Percentiles rank a stretch among this genome's conserved stretches.
Conservation (phyloP, 495 filamentous ascomycete genomes). For the Penicillium salamii region DNA sequence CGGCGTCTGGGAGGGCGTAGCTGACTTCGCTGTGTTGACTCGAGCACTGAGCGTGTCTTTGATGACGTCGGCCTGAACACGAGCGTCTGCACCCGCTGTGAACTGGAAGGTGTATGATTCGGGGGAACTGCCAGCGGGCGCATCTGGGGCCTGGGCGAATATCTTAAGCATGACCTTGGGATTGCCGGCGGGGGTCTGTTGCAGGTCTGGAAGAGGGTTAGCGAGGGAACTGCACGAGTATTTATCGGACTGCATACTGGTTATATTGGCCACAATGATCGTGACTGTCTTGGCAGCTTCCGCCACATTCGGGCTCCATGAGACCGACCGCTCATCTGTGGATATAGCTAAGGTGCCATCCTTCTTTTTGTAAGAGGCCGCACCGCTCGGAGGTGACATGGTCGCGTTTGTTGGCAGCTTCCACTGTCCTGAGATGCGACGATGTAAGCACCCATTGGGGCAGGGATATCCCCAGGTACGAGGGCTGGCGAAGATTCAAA, state of each 20-base stretch:
- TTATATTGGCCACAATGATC: slow-evolving; percentile 71
- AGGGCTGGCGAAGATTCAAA: slow-evolving; percentile 21
- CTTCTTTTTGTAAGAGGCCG: slow-evolving; percentile 91
- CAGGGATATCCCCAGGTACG: slow-evolving; percentile 22
- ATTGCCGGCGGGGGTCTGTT: slow-evolving; percentile 80
- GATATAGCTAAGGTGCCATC: slow-evolving; percentile 79
- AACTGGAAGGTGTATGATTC: slow-evolving; percentile 83
- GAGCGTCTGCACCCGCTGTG: slow-evolving; percentile 70
- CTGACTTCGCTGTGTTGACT: slow-evolving; percentile 67
- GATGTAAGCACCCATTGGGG: slow-evolving; percentile 46
- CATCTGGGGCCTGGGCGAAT: slow-evolving; percentile 61
- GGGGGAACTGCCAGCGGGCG: slow-evolving; percentile 45
- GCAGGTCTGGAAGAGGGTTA: slow-evolving; percentile 58
- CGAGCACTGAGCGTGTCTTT: slow-evolving; percentile 75
- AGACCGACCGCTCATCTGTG: slow-evolving; percentile 64
- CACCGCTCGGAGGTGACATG: slow-evolving; percentile 62
- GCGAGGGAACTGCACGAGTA: not conserved
- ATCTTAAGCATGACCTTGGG: slow-evolving; percentile 91
- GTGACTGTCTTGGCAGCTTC: slow-evolving; percentile 56
- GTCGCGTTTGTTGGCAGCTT: slow-evolving; percentile 41
- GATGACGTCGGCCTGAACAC: slow-evolving; percentile 78
- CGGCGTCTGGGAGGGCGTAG: slow-evolving; percentile 35
- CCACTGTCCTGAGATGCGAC: slow-evolving; percentile 40
- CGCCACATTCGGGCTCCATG: slow-evolving; percentile 67
- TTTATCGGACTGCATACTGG: slow-evolving; percentile 53